A percentile compares a stretch with the other conserved stretches of the same genome.
Evolutionary conservation across 2,329 filamentous ascomycete genomes (phyloP).

Genomic region (Scortechinia acanthostroma): DNA sequence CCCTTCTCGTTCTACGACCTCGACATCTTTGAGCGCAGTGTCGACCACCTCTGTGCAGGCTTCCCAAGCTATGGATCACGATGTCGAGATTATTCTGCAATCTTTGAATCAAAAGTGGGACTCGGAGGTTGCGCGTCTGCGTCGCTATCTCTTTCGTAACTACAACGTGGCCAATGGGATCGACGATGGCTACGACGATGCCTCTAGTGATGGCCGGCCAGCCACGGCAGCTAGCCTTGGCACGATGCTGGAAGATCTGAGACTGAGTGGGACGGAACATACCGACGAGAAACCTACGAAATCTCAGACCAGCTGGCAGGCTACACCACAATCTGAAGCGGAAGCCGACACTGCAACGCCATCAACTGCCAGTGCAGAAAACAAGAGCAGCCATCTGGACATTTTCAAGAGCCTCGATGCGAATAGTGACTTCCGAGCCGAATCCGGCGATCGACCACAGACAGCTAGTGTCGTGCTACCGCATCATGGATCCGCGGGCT

Average conservation of each 20-base stretch:
- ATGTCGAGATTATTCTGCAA: slow-evolving; percentile 27
- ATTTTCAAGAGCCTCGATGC: slow-evolving; percentile 5
- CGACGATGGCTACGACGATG: slow-evolving; percentile 15
- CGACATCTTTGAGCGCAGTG: too few species aligned
- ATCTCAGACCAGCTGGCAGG: not conserved
- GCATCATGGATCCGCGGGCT: slow-evolving; percentile 15
- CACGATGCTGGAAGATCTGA: slow-evolving; percentile 25
- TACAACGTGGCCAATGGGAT: slow-evolving; percentile 27
- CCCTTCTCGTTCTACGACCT: not conserved
- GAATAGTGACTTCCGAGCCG: not conserved
- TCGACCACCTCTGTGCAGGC: not conserved
- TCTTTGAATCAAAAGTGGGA: slow-evolving; percentile 35
- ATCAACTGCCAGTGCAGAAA: slow-evolving; percentile 2
- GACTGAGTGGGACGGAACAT: slow-evolving; percentile 9
- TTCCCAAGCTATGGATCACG: slow-evolving; percentile 14
- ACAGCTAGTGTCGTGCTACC: slow-evolving; percentile 7
- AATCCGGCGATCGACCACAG: too few species aligned
- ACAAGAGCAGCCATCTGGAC: slow-evolving; percentile 1
- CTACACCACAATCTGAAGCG: not conserved
- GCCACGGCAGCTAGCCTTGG: slow-evolving; percentile 23
- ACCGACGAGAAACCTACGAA: not conserved
- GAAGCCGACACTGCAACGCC: not conserved
- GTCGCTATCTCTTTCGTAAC: slow-evolving; percentile 33
- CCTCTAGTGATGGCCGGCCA: slow-evolving; percentile 22
- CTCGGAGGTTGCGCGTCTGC: slow-evolving; percentile 26